Conservation (phyloP, 371 early-diverging fungal species). For the Smittium culicis region DNA sequence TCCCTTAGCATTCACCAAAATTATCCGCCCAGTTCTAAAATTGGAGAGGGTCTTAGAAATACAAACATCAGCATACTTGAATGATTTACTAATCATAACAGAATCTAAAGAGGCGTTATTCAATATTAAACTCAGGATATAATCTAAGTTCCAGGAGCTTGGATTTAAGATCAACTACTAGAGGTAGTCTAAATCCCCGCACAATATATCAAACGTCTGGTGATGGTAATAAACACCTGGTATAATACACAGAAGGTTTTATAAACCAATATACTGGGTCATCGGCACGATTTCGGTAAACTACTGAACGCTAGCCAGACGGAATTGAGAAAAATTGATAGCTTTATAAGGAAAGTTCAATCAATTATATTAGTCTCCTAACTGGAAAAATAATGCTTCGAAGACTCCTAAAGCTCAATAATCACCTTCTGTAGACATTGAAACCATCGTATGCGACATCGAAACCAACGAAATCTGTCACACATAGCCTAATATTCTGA, state of each 20-base stretch:
- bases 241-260: not conserved
- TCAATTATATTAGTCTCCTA: slow-evolving; percentile 3
- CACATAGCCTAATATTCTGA: slow-evolving; percentile 2
- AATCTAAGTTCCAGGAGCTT: slow-evolving; percentile 17
- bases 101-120: slow-evolving; percentile 8
- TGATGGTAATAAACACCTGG: slow-evolving; percentile 23
- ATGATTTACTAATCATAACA: slow-evolving; percentile 26
- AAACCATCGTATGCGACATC: not conserved
- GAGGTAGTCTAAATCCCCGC: slow-evolving; percentile 21
- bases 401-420: not conserved
- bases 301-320: not conserved
- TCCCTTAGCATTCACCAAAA: slow-evolving; percentile 33
- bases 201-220: slow-evolving; percentile 28
- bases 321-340: slow-evolving; percentile 8
- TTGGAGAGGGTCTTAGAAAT: slow-evolving; percentile 23
- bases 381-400: not conserved
- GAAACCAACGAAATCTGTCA: slow-evolving; percentile 3
- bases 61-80: slow-evolving; percentile 26
- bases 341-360: slow-evolving; percentile 11
- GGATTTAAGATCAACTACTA: slow-evolving; percentile 24
- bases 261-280: not conserved
- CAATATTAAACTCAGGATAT: slow-evolving; percentile 17
- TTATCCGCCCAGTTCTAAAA: slow-evolving; percentile 26
- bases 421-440: not conserved
- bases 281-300: not conserved